These are phyloP conservation scores for Colletotrichum cuscutae DNA, from an alignment of 2,329 filamentous ascomycete genomes.

Conservation along the genomic window DNA sequence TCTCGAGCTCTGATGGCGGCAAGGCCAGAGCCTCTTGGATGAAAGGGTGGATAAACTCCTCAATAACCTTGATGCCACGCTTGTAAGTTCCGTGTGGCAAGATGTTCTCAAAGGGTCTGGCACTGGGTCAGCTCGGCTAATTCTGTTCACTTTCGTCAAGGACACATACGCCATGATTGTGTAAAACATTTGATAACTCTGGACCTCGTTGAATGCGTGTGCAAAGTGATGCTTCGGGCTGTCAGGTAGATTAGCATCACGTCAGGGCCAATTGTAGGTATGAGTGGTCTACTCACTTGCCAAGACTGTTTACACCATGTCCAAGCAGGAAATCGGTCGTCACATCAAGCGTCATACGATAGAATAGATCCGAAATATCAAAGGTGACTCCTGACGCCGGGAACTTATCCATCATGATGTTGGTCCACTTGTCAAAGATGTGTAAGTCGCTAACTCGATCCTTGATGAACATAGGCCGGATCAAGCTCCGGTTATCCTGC, in stretches of 20 bases:
- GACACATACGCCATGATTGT: constrained; percentile 56
- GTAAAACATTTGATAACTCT: constrained; percentile 72
- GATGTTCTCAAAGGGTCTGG: constrained; percentile 66
- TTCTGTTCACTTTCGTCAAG: neutral
- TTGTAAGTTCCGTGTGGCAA: constrained; percentile 70
- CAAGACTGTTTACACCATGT: constrained; percentile 60
- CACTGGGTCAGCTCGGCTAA: neutral
- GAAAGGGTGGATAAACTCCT: constrained; percentile 76
- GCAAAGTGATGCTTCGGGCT: constrained; percentile 71
- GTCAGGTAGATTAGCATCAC: constrained; percentile 32
- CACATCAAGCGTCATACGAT: constrained; percentile 73
- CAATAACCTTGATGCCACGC: constrained; percentile 70
- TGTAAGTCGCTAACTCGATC: constrained; percentile 59
- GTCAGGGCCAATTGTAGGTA: neutral
- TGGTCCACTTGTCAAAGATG: constrained; percentile 70
- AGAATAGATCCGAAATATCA: constrained; percentile 72
- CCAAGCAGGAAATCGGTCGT: constrained; percentile 77
- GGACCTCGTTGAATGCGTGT: constrained; percentile 75
- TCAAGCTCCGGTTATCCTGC: constrained; percentile 63
- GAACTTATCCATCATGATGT: constrained; percentile 67
- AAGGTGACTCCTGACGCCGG: constrained; percentile 63
- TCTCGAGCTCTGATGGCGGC: constrained; percentile 72
- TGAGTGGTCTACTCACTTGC: constrained; percentile 43
- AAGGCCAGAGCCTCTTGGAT: constrained; percentile 74
- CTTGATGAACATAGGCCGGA: constrained; percentile 63